Percentiles rank a stretch among this genome's conserved stretches.
These are phyloP conservation scores for Gynochthodes officinalis DNA, from an alignment of 257 asterid genomes.

Conservation along the genomic window DNA sequence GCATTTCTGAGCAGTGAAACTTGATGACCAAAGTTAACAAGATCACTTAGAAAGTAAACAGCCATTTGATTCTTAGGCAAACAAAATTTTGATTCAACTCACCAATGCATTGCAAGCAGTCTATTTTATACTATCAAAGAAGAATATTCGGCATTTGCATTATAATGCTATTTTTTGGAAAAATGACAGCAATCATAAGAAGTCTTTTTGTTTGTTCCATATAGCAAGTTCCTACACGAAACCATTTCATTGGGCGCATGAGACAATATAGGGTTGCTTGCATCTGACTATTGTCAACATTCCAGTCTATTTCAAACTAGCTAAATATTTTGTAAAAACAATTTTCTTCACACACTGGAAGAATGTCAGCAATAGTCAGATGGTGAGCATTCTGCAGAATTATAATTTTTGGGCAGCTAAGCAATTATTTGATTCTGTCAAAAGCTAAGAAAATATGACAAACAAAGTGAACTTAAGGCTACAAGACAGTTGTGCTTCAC, in stretches of 20 bases:
- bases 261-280: neutral
- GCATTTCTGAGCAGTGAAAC: neutral
- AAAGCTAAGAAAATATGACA: constrained; percentile 16
- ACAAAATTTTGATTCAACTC: neutral
- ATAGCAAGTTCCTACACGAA: neutral
- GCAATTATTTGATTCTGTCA: constrained; percentile 23
- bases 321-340: neutral
- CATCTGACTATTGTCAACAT: neutral
- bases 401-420: constrained; percentile 9
- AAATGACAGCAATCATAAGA: neutral
- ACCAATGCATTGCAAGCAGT: neutral
- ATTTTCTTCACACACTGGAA: neutral
- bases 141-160: neutral
- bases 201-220: neutral
- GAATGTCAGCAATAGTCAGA: neutral
- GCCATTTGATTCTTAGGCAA: neutral
- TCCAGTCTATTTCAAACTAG: neutral
- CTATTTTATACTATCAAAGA: neutral
- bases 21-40: neutral
- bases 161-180: neutral
- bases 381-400: neutral
- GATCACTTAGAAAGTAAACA: neutral
- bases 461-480: constrained; percentile 18
- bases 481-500: constrained; percentile 34
- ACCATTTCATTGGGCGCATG: neutral